These are phyloP conservation scores for Neurospora cerealis DNA, from an alignment of 495 filamentous ascomycete species.

Conservation along the genomic window DNA sequence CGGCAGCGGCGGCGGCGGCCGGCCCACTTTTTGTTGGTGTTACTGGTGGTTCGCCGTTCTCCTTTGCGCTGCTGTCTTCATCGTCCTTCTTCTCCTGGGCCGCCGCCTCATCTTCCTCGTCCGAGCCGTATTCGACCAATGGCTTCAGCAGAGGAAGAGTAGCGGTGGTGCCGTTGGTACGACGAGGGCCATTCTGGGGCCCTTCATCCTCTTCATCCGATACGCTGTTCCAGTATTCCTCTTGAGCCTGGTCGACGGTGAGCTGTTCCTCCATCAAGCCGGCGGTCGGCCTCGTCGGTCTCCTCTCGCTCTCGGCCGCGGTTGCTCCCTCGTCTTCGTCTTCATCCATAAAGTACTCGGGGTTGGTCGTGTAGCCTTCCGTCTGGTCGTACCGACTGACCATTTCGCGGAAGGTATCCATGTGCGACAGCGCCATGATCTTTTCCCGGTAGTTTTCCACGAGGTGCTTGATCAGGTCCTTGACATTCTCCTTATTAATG, in stretches of 20 bases:
- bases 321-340: constrained; percentile 42
- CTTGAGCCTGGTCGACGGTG: constrained; percentile 68
- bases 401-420: constrained; percentile 74
- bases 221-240: constrained; percentile 81
- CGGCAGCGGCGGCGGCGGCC: constrained; percentile 24
- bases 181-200: constrained; percentile 16
- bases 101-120: constrained; percentile 54
- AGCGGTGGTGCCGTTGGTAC: constrained; percentile 36
- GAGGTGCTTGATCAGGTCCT: constrained; percentile 70
- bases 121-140: constrained; percentile 84
- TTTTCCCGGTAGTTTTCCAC: constrained; percentile 84
- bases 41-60: constrained; percentile 8
- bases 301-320: constrained; percentile 54
- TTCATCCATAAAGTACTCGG: constrained; percentile 41
- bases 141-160: constrained; percentile 42
- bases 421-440: constrained; percentile 67
- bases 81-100: constrained; percentile 6
- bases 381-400: constrained; percentile 74
- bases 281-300: constrained; percentile 9
- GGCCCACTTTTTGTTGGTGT: constrained; percentile 9
- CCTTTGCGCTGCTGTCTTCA: constrained; percentile 9
- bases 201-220: constrained; percentile 78
- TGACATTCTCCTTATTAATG: constrained; percentile 77
- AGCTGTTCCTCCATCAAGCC: constrained; percentile 52
- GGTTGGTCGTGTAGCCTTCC: constrained; percentile 52